A percentile compares a stretch with the other conserved stretches of the same genome.
These are phyloP conservation scores for Didymella exigua DNA, from an alignment of 2,329 filamentous ascomycete genomes.

Conservation along the genomic window DNA sequence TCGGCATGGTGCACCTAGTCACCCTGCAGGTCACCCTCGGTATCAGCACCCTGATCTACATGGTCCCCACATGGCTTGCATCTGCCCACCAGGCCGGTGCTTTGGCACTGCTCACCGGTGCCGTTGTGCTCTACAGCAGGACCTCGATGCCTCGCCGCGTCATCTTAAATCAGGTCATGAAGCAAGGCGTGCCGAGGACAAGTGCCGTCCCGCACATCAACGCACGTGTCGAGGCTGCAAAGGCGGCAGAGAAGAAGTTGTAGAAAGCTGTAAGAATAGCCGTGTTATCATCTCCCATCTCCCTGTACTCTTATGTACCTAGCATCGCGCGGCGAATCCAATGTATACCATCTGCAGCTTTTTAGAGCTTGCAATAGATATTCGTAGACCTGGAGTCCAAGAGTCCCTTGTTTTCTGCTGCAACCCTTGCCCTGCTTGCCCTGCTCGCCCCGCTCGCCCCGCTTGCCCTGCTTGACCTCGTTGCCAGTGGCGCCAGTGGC, in stretches of 20 bases:
- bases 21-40: constrained; percentile 82
- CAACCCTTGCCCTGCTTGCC: no score
- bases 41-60: constrained; percentile 89
- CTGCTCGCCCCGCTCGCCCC: no score
- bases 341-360: constrained; percentile 9
- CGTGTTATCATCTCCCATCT: constrained; percentile 12
- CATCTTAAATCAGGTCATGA: constrained; percentile 39
- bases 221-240: constrained; percentile 27
- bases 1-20: constrained; percentile 82
- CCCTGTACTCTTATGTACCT: constrained; percentile 9
- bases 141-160: constrained; percentile 43
- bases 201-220: constrained; percentile 26
- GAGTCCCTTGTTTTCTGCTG: no score
- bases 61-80: constrained; percentile 86
- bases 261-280: constrained; percentile 10
- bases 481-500: no score
- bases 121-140: constrained; percentile 74
- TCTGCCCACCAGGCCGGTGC: constrained; percentile 92
- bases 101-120: constrained; percentile 81
- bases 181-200: constrained; percentile 24
- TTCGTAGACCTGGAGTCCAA: no score
- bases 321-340: constrained; percentile 15
- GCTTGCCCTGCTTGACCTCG: no score
- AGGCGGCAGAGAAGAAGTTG: constrained; percentile 21
- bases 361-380: constrained; percentile 12